Conservation (phyloP, 2,329 filamentous ascomycete species). For the Pseudofabraea citricarpa region DNA sequence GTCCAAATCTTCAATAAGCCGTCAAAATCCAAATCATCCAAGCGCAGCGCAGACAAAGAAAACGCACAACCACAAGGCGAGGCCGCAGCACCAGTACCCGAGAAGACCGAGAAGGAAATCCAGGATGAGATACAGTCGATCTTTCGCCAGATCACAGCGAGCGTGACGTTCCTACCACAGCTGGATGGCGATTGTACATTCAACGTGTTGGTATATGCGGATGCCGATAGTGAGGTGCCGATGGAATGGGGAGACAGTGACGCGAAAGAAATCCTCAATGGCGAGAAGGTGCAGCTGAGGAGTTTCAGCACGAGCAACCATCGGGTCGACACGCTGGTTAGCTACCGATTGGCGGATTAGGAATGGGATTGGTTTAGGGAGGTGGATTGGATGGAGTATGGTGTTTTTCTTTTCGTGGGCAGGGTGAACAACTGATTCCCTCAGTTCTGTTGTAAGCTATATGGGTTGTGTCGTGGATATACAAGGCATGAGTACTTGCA, state of each 20-base stretch:
- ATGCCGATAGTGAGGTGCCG: constrained; percentile 92
- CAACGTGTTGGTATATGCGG: constrained; percentile 96
- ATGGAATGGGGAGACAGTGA: constrained; percentile 99
- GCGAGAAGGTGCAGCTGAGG: constrained; percentile 89
- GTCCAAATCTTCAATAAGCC: constrained; percentile 37
- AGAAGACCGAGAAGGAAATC: constrained; percentile 91
- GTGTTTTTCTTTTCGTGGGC: too few species aligned
- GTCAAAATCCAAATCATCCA: constrained; percentile 28
- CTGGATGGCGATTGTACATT: constrained; percentile 94
- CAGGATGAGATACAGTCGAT: constrained; percentile 94
- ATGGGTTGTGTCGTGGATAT: too few species aligned
- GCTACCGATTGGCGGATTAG: constrained; percentile 64
- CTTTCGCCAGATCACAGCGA: constrained; percentile 96
- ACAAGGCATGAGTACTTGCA: too few species aligned
- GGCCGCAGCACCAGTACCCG: constrained; percentile 31
- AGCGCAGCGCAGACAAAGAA: constrained; percentile 55
- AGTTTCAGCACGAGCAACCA: constrained; percentile 96
- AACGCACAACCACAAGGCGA: constrained; percentile 55
- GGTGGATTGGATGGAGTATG: too few species aligned
- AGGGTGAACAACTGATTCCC: too few species aligned
- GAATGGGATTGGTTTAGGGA: neutral
- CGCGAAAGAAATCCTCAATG: constrained; percentile 89
- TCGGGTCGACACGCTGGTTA: constrained; percentile 90
- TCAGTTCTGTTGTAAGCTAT: too few species aligned
- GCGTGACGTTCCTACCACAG: constrained; percentile 93